Conservation (phyloP, 139 green algal genomes). For the Closterium sp. region DNA sequence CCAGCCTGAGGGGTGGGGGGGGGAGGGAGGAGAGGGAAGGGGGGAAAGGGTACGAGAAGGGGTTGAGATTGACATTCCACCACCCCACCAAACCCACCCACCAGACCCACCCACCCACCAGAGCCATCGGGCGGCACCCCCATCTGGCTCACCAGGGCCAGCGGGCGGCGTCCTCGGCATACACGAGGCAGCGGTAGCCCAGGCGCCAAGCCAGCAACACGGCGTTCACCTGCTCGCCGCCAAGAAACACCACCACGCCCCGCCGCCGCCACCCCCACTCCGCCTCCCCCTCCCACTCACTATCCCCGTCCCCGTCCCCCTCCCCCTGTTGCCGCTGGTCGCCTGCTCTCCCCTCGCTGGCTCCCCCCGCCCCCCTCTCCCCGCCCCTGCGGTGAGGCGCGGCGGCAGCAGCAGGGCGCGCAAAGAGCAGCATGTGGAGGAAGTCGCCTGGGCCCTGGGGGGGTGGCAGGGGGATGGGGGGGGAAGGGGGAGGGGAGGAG, state of each 20-base stretch:
- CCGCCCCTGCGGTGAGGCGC: not conserved
- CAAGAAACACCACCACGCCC: constrained; percentile 44
- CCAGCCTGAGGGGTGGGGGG: constrained; percentile 18
- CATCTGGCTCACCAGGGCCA: not conserved
- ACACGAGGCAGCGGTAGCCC: constrained; percentile 24
- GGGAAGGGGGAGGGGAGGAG: not conserved
- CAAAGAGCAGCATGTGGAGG: constrained; percentile 3
- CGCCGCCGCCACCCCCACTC: constrained; percentile 35
- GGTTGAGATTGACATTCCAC: constrained; percentile 8
- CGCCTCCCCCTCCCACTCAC: not conserved
- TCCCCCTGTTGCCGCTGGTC: not conserved
- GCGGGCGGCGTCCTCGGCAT: constrained; percentile 39
- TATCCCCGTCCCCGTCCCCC: not conserved
- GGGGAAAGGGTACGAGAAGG: not conserved
- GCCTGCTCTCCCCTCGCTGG: not conserved
- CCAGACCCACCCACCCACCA: not conserved
- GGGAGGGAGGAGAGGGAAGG: not conserved
- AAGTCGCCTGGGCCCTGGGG: constrained; percentile 24
- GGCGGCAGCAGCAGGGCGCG: not conserved
- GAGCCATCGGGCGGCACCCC: not conserved
- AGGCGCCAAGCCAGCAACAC: constrained; percentile 32
- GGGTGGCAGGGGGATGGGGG: not conserved
- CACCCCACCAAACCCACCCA: constrained; percentile 19
- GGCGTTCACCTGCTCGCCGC: constrained; percentile 45
- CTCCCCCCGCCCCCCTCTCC: not conserved